Percentiles rank a stretch among this genome's conserved stretches.
These are phyloP conservation scores for Aspergillus sp. DNA, from an alignment of 2,329 filamentous ascomycete genomes.

Conservation along the genomic window DNA sequence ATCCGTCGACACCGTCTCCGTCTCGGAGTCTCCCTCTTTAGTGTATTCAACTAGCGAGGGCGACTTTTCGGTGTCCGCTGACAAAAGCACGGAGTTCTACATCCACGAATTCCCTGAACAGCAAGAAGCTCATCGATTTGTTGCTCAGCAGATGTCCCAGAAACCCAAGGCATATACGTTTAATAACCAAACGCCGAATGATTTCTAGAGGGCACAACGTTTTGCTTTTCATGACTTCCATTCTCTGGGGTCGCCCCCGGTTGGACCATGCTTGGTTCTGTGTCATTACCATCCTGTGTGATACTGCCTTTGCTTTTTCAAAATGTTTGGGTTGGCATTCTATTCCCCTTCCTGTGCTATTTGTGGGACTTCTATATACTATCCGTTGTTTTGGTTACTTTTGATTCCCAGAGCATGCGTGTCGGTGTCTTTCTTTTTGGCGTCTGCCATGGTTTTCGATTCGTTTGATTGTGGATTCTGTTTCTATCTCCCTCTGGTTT, in stretches of 20 bases:
- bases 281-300: constrained; percentile 2
- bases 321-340: constrained; percentile 4
- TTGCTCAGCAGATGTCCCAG: constrained; percentile 43
- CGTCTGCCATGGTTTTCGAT: constrained; percentile 11
- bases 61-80: constrained; percentile 24
- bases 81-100: constrained; percentile 41
- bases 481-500: constrained; percentile 13
- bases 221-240: too few species aligned
- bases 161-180: constrained; percentile 46
- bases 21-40: constrained; percentile 31
- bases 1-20: constrained; percentile 25
- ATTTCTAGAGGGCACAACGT: constrained; percentile 21
- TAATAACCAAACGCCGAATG: constrained; percentile 41
- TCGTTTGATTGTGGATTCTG: constrained; percentile 7
- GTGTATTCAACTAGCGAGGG: constrained; percentile 33
- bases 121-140: constrained; percentile 41
- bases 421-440: constrained; percentile 15
- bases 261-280: neutral
- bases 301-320: constrained; percentile 8
- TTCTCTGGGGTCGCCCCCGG: neutral
- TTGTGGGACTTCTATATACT: constrained; percentile 12
- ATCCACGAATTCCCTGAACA: constrained; percentile 48
- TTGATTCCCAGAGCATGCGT: constrained; percentile 16
- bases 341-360: constrained; percentile 6
- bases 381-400: constrained; percentile 7